Base-by-base conservation (phyloP, 2,329 filamentous ascomycete genomes). In the Phyllosticta ampelicida region DNA sequence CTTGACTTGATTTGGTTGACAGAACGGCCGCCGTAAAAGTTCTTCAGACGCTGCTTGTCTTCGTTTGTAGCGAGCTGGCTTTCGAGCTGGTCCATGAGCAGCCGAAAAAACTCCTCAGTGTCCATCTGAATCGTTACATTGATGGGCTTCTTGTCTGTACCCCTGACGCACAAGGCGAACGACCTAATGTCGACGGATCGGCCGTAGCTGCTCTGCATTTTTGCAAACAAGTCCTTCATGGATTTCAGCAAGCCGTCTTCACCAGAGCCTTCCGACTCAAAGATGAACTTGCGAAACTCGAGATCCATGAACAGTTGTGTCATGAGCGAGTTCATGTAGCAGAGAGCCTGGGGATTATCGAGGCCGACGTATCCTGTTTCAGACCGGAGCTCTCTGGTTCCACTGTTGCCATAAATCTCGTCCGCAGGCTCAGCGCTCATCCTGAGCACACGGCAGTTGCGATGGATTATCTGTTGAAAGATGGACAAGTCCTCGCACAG, bases 221-320 rank as follows among this genome's bases (percentile, higher is more conserved):
- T 82, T 10, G 83, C 85, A 70, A 99, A 97, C 0, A 97, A 76
- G 28, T 82, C 83, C 65, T 95, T 88, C 0, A 92, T 90, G 66
- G 90, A 84, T 58, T 77, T 76, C 1, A 99, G 80, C 3, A 97
- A 78, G 2, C 75, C 72, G 11, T 75, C 71, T 0, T 75, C 71
- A 61, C 86, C 82, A 13, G 76, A 70, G 21, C 89, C 74, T 9
- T 77, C 55, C 54, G 71, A 57, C 61, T 70, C 61, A 10, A 97
- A 78, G 64, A 99, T 87, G 70, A 97, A 96, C 16, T 82, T 80
- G 18, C 94, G 86, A 66, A 99, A 97, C 6, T 84, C 80, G 16
- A 88, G 75, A 68, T 99, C 97, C 90, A 96, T 97, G 76, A 92
- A 99, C 0, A 99, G 81, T 68, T 99, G 94, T 0, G 90, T 92